Evolutionary conservation across 495 filamentous ascomycete genomes (phyloP).

Genomic region (Hypoxylon lienhwacheense): DNA sequence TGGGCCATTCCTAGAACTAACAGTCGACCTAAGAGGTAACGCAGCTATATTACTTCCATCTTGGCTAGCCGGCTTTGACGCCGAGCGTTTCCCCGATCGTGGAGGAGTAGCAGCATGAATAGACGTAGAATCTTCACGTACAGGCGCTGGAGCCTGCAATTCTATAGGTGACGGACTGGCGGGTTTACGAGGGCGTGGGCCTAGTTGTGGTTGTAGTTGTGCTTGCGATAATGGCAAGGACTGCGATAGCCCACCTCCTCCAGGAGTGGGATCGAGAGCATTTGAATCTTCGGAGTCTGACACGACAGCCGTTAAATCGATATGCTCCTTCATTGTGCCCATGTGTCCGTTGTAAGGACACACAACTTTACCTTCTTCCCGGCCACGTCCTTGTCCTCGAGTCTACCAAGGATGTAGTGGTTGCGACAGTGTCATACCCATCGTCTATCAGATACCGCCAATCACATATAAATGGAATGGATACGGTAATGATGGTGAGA

Average conservation of each 20-base stretch:
- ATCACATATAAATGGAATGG: background rate
- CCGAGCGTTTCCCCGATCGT: conserved; percentile 5
- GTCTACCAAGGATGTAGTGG: conserved; percentile 3
- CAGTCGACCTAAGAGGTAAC: conserved; percentile 12
- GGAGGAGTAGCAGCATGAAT: conserved; percentile 23
- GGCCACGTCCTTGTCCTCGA: conserved; percentile 2
- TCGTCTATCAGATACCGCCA: background rate
- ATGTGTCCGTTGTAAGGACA: background rate
- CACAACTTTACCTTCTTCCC: background rate
- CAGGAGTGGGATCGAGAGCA: conserved; percentile 1
- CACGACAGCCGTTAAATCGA: conserved; percentile 16
- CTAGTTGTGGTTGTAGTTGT: conserved; percentile 11
- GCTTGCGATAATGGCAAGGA: conserved; percentile 1
- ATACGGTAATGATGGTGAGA: background rate
- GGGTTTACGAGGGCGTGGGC: conserved; percentile 18
- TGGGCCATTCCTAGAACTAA: conserved; percentile 5
- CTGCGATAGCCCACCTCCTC: conserved; percentile 12
- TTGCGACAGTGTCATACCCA: conserved; percentile 3
- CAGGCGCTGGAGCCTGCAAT: conserved; percentile 14
- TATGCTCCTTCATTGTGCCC: conserved; percentile 6
- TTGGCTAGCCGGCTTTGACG: conserved; percentile 10
- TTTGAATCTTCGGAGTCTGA: conserved; percentile 27
- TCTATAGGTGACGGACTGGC: conserved; percentile 8
- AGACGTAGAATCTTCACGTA: conserved; percentile 8
- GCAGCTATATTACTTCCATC: conserved; percentile 24